Conservation (phyloP, 345 rosid genomes). For the Hirschfeldia incana region DNA sequence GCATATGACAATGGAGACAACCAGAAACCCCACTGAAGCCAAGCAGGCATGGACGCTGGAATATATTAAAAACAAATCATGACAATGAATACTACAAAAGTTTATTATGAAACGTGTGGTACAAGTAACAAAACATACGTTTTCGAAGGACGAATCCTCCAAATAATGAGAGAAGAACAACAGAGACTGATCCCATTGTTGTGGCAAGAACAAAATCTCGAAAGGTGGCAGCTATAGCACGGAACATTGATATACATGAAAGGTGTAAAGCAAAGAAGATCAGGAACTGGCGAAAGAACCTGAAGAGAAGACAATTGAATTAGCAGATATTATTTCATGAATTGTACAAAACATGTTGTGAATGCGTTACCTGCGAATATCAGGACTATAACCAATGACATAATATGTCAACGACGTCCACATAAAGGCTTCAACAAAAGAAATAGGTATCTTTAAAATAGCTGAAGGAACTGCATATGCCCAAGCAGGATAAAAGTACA, state of each 20-base stretch:
- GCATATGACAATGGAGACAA: slow-evolving; percentile 64
- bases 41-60: slow-evolving; percentile 50
- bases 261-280: slow-evolving; percentile 55
- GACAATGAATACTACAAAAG: slow-evolving; percentile 48
- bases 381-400: slow-evolving; percentile 54
- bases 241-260: slow-evolving; percentile 53
- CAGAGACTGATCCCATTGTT: slow-evolving; percentile 42
- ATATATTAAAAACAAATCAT: not conserved
- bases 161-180: slow-evolving; percentile 49
- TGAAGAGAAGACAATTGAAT: slow-evolving; percentile 7
- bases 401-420: slow-evolving; percentile 56
- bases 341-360: not conserved
- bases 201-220: slow-evolving; percentile 52
- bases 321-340: not conserved
- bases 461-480: slow-evolving; percentile 52
- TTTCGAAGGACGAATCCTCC: slow-evolving; percentile 62
- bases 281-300: slow-evolving; percentile 62
- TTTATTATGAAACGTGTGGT: not conserved
- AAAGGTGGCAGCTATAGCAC: slow-evolving; percentile 51
- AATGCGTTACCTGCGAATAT: slow-evolving; percentile 40
- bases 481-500: slow-evolving; percentile 53
- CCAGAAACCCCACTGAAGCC: slow-evolving; percentile 79
- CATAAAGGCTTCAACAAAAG: slow-evolving; percentile 41
- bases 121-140: slow-evolving; percentile 30
- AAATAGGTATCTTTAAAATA: slow-evolving; percentile 48